A percentile compares a stretch with the other conserved stretches of the same genome.
phyloP scores from a whole-genome alignment of 192 early-diverging fungal species.

The Bifiguratus adelaidae region DNA sequence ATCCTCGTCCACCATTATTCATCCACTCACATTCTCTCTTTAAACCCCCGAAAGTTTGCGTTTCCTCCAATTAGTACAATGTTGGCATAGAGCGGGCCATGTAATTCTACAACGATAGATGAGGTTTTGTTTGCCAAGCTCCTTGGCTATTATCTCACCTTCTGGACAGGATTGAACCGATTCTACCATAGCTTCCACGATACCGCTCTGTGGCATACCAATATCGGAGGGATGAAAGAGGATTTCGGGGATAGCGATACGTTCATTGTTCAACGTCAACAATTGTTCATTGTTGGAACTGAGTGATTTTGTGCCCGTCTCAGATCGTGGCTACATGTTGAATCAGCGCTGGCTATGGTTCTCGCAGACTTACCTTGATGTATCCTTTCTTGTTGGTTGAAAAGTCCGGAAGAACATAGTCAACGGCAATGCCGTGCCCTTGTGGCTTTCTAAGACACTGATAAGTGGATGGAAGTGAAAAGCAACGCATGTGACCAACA shows the following conservation, averaged over 20 bases:
- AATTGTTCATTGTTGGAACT: slow-evolving; percentile 45
- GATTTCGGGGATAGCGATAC: slow-evolving; percentile 67
- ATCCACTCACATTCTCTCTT: slow-evolving; percentile 44
- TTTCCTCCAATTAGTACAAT: slow-evolving; percentile 62
- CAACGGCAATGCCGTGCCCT: slow-evolving; percentile 40
- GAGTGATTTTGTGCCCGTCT: too few relatives aligned
- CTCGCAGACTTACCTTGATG: slow-evolving; percentile 16
- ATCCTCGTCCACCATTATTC: background rate
- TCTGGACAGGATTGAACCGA: slow-evolving; percentile 32
- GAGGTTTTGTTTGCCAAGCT: background rate
- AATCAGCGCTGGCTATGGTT: background rate
- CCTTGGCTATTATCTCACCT: slow-evolving; percentile 16
- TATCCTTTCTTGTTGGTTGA: slow-evolving; percentile 34
- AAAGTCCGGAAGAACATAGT: slow-evolving; percentile 63
- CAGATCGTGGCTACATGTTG: too few relatives aligned
- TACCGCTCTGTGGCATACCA: slow-evolving; percentile 58
- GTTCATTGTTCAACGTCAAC: slow-evolving; percentile 59
- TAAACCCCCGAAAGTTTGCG: slow-evolving; percentile 46
- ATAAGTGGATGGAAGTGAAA: too few relatives aligned
- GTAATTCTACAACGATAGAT: slow-evolving; percentile 26
- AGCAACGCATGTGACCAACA: too few relatives aligned
- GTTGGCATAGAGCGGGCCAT: slow-evolving; percentile 56
- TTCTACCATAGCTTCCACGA: slow-evolving; percentile 54
- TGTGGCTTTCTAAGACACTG: too few relatives aligned
- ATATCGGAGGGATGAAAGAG: slow-evolving; percentile 68